Percentiles rank a stretch among this genome's conserved stretches.
Evolutionary conservation across 495 filamentous ascomycete genomes (phyloP).

Genomic region (Aspergillus sclerotiicarbonarius): DNA sequence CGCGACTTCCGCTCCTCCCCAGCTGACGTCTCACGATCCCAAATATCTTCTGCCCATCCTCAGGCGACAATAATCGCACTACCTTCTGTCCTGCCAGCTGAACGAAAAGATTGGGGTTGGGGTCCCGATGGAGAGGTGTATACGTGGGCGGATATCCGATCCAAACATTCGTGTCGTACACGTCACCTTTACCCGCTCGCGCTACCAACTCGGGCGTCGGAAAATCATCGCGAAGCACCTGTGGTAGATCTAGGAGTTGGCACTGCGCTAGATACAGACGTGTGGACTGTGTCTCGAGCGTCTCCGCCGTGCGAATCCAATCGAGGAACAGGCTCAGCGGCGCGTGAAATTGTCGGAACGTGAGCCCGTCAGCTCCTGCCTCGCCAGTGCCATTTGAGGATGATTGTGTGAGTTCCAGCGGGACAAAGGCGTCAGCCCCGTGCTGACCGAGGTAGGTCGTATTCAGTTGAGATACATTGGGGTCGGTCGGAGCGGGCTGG

Average conservation of each 20-base stretch:
- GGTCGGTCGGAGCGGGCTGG: constrained; percentile 6
- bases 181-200: constrained; percentile 63
- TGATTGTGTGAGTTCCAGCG: constrained; percentile 53
- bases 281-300: constrained; percentile 25
- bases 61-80: constrained; percentile 67
- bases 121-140: constrained; percentile 87
- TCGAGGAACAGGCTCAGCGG: constrained; percentile 57
- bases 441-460: constrained; percentile 47
- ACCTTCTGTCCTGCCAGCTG: constrained; percentile 75
- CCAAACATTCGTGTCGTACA: constrained; percentile 88
- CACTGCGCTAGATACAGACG: constrained; percentile 84
- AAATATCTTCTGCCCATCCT: constrained; percentile 60
- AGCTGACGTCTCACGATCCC: constrained; percentile 48
- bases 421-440: constrained; percentile 50
- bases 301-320: constrained; percentile 43
- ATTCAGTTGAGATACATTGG: constrained; percentile 37
- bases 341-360: constrained; percentile 56
- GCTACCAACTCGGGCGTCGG: constrained; percentile 64
- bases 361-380: constrained; percentile 7
- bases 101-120: constrained; percentile 90
- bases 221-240: constrained; percentile 58
- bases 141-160: constrained; percentile 80
- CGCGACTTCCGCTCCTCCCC: constrained; percentile 34
- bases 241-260: constrained; percentile 63
- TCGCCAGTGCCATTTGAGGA: not conserved